A percentile compares a stretch with the other conserved stretches of the same genome.
These are phyloP conservation scores for Ophiocordyceps camponoti-floridani DNA, from an alignment of 2,329 filamentous ascomycete species.

Conservation along the genomic window DNA sequence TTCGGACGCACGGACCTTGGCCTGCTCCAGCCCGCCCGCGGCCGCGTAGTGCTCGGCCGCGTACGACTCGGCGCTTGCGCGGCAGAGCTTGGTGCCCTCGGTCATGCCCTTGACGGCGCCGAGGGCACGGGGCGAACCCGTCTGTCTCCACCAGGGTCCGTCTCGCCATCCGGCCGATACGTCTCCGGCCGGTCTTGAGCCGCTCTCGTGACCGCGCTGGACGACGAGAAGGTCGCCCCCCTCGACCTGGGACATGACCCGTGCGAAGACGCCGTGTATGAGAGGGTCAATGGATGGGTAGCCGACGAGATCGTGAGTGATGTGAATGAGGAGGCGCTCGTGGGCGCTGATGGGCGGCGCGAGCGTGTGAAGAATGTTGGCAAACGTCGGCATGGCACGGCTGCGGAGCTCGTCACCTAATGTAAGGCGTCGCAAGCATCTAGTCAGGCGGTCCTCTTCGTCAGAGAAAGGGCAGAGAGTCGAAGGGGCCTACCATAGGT, in stretches of 20 bases:
- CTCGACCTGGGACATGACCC: conserved; percentile 98
- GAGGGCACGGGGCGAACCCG: conserved; percentile 51
- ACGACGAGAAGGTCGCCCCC: conserved; percentile 88
- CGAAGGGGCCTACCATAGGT: conserved; percentile 13
- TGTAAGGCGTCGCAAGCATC: neutral
- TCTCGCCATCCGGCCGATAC: conserved; percentile 63
- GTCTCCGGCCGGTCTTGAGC: conserved; percentile 44
- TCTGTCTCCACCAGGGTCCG: conserved; percentile 87
- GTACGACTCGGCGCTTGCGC: conserved; percentile 78
- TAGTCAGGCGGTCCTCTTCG: neutral
- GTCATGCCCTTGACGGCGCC: conserved; percentile 62
- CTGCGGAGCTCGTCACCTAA: conserved; percentile 72
- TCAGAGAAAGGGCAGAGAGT: neutral
- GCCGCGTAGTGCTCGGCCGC: conserved; percentile 67
- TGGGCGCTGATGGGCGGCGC: conserved; percentile 93
- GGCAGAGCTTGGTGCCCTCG: conserved; percentile 80
- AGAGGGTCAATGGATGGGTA: conserved; percentile 90
- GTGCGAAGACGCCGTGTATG: conserved; percentile 78
- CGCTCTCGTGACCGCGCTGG: conserved; percentile 78
- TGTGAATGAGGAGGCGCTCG: conserved; percentile 92
- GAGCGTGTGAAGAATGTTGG: conserved; percentile 83
- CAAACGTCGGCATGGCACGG: conserved; percentile 84
- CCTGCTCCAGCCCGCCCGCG: conserved; percentile 62
- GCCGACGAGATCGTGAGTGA: conserved; percentile 84
- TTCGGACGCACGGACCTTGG: conserved; percentile 63